Percentiles rank a stretch among this genome's conserved stretches.
Evolutionary conservation across 805 yeast genomes (phyloP).

Genomic region (Candida parachauliodes): DNA sequence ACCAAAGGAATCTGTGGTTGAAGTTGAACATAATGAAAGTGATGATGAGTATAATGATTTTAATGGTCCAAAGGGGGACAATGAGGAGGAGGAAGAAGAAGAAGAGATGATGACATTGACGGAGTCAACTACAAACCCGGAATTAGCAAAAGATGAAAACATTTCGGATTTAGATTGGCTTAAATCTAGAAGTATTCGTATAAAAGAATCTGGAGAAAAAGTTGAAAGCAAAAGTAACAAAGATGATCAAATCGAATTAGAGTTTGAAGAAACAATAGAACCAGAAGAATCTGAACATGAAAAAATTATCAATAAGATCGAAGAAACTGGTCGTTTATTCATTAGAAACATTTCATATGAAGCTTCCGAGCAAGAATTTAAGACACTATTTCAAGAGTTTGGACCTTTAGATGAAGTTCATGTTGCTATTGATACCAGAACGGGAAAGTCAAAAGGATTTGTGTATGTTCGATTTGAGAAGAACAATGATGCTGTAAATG

Average conservation of each 20-base stretch:
- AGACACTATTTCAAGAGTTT: slow-evolving; percentile 55
- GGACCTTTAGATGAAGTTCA: slow-evolving; percentile 88
- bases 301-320: slow-evolving; percentile 47
- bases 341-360: slow-evolving; percentile 80
- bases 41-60: slow-evolving; percentile 55
- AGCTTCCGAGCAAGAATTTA: slow-evolving; percentile 76
- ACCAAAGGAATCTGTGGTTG: slow-evolving; percentile 26
- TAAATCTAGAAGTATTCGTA: slow-evolving; percentile 67
- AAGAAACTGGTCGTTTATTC: slow-evolving; percentile 76
- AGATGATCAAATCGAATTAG: slow-evolving; percentile 14
- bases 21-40: slow-evolving; percentile 41
- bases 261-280: slow-evolving; percentile 8
- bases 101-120: slow-evolving; percentile 46
- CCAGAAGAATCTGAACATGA: slow-evolving; percentile 35
- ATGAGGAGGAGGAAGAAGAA: slow-evolving; percentile 37
- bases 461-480: slow-evolving; percentile 76
- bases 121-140: slow-evolving; percentile 17
- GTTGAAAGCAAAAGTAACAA: slow-evolving; percentile 14
- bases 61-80: slow-evolving; percentile 23
- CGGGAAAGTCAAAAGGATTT: slow-evolving; percentile 89
- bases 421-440: slow-evolving; percentile 84
- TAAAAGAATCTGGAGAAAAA: slow-evolving; percentile 37
- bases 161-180: slow-evolving; percentile 88
- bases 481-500: slow-evolving; percentile 69
- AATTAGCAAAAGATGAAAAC: slow-evolving; percentile 41